Conservation (phyloP, 2,329 filamentous ascomycete genomes). For the Aureobasidium lini region DNA sequence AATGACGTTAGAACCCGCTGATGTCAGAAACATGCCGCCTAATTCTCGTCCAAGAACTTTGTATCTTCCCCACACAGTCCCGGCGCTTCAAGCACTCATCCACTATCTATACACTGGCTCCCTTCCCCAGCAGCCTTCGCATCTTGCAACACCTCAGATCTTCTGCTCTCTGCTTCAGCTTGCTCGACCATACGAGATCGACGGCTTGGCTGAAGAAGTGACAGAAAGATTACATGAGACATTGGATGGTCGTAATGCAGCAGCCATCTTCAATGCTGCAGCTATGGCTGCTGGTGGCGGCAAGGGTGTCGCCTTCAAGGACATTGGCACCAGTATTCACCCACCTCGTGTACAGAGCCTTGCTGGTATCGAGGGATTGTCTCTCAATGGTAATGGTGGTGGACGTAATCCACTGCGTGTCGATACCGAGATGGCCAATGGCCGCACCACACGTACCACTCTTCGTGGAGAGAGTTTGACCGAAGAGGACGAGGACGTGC, state of each 20-base stretch:
- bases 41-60: slow-evolving; percentile 70
- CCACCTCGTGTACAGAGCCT: slow-evolving; percentile 43
- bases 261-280: slow-evolving; percentile 94
- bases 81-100: slow-evolving; percentile 82
- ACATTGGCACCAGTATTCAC: slow-evolving; percentile 28
- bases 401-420: slow-evolving; percentile 35
- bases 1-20: slow-evolving; percentile 37
- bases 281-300: slow-evolving; percentile 96
- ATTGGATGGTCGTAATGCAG: slow-evolving; percentile 87
- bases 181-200: slow-evolving; percentile 84
- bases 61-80: slow-evolving; percentile 85
- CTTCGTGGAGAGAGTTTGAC: slow-evolving; percentile 26
- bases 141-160: slow-evolving; percentile 87
- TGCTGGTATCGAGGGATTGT: slow-evolving; percentile 19
- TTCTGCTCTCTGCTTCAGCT: slow-evolving; percentile 92
- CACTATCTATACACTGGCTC: slow-evolving; percentile 92
- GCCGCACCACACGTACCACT: slow-evolving; percentile 28
- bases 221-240: slow-evolving; percentile 84
- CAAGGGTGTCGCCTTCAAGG: slow-evolving; percentile 63
- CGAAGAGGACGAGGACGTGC: slow-evolving; percentile 28
- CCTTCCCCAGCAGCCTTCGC: slow-evolving; percentile 66
- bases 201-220: slow-evolving; percentile 85
- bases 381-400: slow-evolving; percentile 24
- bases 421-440: slow-evolving; percentile 42
- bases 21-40: slow-evolving; percentile 46